These are phyloP conservation scores for Vaccinium darrowii DNA, from an alignment of 148 eudicot genomes.

Conservation along the genomic window DNA sequence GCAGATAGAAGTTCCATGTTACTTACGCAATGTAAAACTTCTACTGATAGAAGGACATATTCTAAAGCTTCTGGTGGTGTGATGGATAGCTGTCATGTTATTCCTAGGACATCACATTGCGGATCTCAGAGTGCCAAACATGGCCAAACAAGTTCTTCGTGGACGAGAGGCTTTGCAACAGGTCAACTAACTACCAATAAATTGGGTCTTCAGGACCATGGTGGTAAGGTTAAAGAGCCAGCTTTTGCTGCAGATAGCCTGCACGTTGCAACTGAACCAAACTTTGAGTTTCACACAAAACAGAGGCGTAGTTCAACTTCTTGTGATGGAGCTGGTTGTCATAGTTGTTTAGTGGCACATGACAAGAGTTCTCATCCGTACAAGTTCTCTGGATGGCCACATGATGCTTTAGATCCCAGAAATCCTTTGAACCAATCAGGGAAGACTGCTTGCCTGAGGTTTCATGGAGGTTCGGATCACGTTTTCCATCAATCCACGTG, in stretches of 20 bases:
- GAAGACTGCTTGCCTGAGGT: conserved; percentile 17
- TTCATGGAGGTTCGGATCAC: conserved; percentile 19
- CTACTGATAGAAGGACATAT: conserved; percentile 19
- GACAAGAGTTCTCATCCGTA: conserved; percentile 21
- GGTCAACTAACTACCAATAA: conserved; percentile 17
- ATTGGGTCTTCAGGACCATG: conserved; percentile 22
- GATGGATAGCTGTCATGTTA: conserved; percentile 22
- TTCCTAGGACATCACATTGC: conserved; percentile 22
- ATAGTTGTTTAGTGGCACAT: conserved; percentile 16
- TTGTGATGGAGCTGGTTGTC: conserved; percentile 24
- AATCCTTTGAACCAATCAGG: conserved; percentile 23
- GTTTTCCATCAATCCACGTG: conserved; percentile 14
- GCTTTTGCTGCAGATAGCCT: conserved; percentile 21
- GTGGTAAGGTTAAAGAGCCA: conserved; percentile 24
- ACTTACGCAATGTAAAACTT: conserved; percentile 24
- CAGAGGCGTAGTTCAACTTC: conserved; percentile 30
- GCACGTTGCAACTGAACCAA: conserved; percentile 29
- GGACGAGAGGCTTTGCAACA: conserved; percentile 22
- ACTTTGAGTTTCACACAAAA: conserved; percentile 25
- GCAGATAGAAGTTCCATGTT: conserved; percentile 25
- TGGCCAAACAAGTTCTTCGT: conserved; percentile 21
- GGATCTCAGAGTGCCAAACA: conserved; percentile 30
- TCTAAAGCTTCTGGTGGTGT: conserved; percentile 20
- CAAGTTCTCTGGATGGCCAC: conserved; percentile 21
- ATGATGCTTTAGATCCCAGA: conserved; percentile 25